Evolutionary conservation across 2,329 filamentous ascomycete genomes (phyloP).

Genomic region (Apiospora hydei): DNA sequence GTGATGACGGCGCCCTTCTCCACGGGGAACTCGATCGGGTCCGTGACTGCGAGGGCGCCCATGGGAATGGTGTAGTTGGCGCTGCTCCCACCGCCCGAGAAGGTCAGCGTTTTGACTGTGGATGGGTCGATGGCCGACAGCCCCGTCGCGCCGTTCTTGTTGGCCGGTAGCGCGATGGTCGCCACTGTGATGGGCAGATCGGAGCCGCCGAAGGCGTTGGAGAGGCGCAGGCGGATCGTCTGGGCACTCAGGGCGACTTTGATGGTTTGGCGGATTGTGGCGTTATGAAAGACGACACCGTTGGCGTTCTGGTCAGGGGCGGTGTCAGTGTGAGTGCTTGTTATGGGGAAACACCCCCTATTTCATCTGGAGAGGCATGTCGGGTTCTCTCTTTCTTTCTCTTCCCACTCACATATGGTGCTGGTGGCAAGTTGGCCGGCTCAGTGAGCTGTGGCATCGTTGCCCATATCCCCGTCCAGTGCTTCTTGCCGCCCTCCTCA

Average conservation of each 20-base stretch:
- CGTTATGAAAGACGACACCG: constrained; percentile 60
- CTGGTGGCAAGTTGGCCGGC: constrained; percentile 62
- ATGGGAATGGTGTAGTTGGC: constrained; percentile 54
- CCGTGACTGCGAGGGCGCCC: constrained; percentile 64
- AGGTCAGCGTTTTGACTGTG: constrained; percentile 60
- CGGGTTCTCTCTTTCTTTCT: neutral
- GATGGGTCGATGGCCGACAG: constrained; percentile 53
- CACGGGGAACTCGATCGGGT: constrained; percentile 60
- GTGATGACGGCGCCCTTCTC: constrained; percentile 56
- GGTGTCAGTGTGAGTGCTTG: neutral
- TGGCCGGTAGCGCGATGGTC: constrained; percentile 59
- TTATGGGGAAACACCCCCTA: neutral
- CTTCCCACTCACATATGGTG: constrained; percentile 56
- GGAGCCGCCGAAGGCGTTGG: constrained; percentile 66
- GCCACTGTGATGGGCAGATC: constrained; percentile 64
- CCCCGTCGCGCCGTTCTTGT: constrained; percentile 56
- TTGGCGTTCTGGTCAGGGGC: constrained; percentile 55
- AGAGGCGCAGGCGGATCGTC: constrained; percentile 65
- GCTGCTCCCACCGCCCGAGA: constrained; percentile 63
- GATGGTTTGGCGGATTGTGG: constrained; percentile 68
- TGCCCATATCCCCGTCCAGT: constrained; percentile 69
- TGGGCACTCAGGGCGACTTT: constrained; percentile 60
- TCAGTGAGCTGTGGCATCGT: constrained; percentile 70
- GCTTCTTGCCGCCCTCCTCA: constrained; percentile 36
- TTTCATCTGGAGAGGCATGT: too few relatives aligned